Base-by-base conservation (phyloP, 495 filamentous ascomycete genomes). In the Hypoxylon fuscum region DNA sequence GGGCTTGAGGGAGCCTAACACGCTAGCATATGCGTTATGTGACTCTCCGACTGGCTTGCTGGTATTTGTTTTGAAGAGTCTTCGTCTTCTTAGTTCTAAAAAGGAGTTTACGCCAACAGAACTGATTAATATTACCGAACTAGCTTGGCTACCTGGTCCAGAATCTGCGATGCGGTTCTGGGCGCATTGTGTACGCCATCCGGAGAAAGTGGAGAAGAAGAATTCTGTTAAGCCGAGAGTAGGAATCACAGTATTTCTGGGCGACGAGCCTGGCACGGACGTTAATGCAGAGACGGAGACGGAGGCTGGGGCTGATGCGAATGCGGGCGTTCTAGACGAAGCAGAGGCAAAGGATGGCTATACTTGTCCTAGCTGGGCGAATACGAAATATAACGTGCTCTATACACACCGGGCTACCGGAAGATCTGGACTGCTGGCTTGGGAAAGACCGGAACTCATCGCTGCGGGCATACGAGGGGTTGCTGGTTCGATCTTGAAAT, bases 41-140 rank as follows among this genome's bases (percentile, higher is more conserved):
- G 82, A 85, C 45, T 83, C 80, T 2, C 82, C 82, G 1, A 78
- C 77, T 7, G 82, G 82, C 5, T 69, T 83, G 29, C 59, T 85
- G 20, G 74, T 77, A 20, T 72, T 81, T 27, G 72, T 80, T 8
- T 53, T 79, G 40, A 73, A 73, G 46, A 70, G 59, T 7, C 65
- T 84, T n/a, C 56, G 71, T 21, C 53, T 65, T 11, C 63, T 70
- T 17, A 67, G 65, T 14, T 64, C 75, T 1, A 54, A 53, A 18
- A 74, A 72, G 45, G 66, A 61, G 35, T 72, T 82, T 31, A 71
- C 68, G 5, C 58, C 72, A 12, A 68, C 72, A 25, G 73, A 82
- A 57, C 60, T 84, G 17, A 71, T 84, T 41, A 78, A 76, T 20
- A 34, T 82, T 29, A 72, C 79, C 1, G 69, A 77, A 41, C 57